Conservation (phyloP, 345 rosid species). For the Clausena lansium region DNA sequence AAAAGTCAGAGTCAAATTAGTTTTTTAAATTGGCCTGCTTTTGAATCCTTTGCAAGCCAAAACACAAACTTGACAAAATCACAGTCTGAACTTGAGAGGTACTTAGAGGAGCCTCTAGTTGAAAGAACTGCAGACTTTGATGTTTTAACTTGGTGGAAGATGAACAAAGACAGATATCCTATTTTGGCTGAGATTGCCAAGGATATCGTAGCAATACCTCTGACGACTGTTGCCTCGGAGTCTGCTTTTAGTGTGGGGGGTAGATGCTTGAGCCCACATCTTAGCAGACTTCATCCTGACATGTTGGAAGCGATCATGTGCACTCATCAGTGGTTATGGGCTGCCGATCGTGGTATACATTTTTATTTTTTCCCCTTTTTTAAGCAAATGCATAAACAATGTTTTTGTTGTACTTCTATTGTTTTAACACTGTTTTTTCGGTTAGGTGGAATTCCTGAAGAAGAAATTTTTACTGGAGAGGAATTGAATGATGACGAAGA, state of each 20-base stretch:
- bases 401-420: not conserved
- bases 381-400: too few species aligned
- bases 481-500: not conserved
- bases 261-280: not conserved
- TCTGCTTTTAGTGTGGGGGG: not conserved
- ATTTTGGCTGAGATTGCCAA: not conserved
- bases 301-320: not conserved
- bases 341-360: not conserved
- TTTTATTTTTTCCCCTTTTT: too few species aligned
- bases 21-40: too few species aligned
- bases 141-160: not conserved
- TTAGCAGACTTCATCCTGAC: not conserved
- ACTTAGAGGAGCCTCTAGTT: not conserved
- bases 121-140: not conserved
- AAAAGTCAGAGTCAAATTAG: not conserved
- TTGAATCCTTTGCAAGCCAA: not conserved
- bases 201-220: not conserved
- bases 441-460: not conserved
- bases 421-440: not conserved
- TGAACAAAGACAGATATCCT: not conserved
- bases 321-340: not conserved
- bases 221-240: not conserved
- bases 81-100: not conserved
- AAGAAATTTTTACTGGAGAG: not conserved
- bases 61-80: not conserved